Conservation (phyloP, 1,284 basidiomycete genomes). For the Pseudozyma thailandica region DNA sequence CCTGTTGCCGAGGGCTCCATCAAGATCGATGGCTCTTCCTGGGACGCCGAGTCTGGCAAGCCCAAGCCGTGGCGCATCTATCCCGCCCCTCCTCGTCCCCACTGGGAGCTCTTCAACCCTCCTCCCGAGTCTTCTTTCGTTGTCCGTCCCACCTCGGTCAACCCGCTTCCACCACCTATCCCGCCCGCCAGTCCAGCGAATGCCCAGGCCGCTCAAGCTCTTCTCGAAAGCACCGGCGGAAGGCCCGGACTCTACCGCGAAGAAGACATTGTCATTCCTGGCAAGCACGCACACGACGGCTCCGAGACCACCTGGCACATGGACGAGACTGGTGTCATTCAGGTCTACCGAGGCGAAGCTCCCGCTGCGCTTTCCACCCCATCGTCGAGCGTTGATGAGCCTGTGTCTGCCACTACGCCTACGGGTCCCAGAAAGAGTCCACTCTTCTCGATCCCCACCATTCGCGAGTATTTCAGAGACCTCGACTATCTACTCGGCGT, state of each 20-base stretch:
- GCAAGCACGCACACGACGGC: constrained; percentile 41
- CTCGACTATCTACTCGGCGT: constrained; percentile 78
- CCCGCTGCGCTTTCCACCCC: constrained; percentile 28
- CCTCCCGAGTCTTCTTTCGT: constrained; percentile 64
- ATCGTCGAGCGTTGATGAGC: constrained; percentile 35
- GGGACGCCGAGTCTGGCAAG: constrained; percentile 27
- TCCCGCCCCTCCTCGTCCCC: constrained; percentile 65
- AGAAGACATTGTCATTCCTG: constrained; percentile 51
- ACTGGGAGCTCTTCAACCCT: constrained; percentile 68
- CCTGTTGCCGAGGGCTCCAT: constrained; percentile 41
- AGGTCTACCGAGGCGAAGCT: constrained; percentile 54
- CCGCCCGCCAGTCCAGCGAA: constrained; percentile 66
- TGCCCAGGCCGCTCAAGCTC: constrained; percentile 61
- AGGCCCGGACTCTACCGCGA: constrained; percentile 62
- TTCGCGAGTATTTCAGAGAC: constrained; percentile 94
- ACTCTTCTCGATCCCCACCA: constrained; percentile 81
- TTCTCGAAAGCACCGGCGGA: constrained; percentile 65
- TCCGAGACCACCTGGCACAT: constrained; percentile 50
- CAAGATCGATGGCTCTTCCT: constrained; percentile 62
- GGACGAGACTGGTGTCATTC: constrained; percentile 64
- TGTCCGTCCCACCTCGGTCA: constrained; percentile 52
- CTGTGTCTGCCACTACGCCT: constrained; percentile 12
- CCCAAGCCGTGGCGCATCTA: constrained; percentile 67
- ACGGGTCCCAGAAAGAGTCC: constrained; percentile 68
- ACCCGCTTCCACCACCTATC: constrained; percentile 59